Conservation (phyloP, 2,329 filamentous ascomycete species). For the Fusarium bactridioides region DNA sequence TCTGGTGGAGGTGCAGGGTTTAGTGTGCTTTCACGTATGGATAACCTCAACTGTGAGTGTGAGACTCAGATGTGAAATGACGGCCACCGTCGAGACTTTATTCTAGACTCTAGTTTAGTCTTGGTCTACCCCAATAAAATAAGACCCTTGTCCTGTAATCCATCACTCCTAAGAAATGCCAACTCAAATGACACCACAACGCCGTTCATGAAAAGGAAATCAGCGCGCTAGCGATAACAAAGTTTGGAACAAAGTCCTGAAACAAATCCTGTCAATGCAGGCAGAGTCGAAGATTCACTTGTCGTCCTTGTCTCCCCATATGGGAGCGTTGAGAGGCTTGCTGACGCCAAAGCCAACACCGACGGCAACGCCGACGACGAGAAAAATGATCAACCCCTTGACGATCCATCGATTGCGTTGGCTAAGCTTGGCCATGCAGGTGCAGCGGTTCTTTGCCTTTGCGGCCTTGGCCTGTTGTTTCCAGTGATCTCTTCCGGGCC, state of each 20-base stretch:
- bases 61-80: not conserved
- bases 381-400: conserved; percentile 52
- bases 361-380: conserved; percentile 63
- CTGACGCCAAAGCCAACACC: conserved; percentile 68
- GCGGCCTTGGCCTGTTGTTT: conserved; percentile 65
- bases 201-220: conserved; percentile 40
- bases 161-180: conserved; percentile 35
- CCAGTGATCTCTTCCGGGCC: conserved; percentile 69
- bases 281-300: conserved; percentile 7
- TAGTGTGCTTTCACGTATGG: not conserved
- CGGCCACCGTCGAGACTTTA: conserved; percentile 10
- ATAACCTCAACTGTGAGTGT: not conserved
- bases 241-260: conserved; percentile 12
- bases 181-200: conserved; percentile 38
- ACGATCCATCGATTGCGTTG: conserved; percentile 63
- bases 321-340: conserved; percentile 66
- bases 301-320: conserved; percentile 57
- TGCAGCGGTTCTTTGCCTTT: conserved; percentile 60
- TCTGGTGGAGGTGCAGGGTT: conserved; percentile 13
- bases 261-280: not conserved
- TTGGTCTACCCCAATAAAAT: conserved; percentile 8
- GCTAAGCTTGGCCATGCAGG: conserved; percentile 61
- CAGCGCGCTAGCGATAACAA: conserved; percentile 34
- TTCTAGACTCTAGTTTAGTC: conserved; percentile 25
- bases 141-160: conserved; percentile 37